Evolutionary conservation across 768 basidiomycete species (phyloP), one percentile per base, ranked within the genome.

Genomic region (Naganishia vaughanmartiniae): DNA sequence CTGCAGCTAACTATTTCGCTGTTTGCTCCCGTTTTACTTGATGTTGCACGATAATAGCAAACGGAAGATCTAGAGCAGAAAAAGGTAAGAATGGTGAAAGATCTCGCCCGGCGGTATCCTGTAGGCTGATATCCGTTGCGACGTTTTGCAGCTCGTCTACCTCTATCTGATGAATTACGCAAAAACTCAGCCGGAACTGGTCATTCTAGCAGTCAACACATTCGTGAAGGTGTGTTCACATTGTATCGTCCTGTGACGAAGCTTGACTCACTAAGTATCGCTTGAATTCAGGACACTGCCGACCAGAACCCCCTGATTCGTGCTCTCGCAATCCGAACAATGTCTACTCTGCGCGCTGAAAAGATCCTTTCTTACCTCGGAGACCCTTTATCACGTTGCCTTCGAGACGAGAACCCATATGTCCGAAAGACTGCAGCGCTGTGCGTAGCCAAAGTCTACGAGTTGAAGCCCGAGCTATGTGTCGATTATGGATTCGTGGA

Each of bases 281-380:
- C 26, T 54, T 26, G 24, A 2, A n/a, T 58, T 12, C 71, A 96
- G 85, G 96, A 99, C 81, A 89, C 93, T 0, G 93, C 94, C 74
- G 96, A 98, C 79, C 88, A 91, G 12, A 98, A 99, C 77, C 96
- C 96, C 0, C 90, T 98, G 67, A 91, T 98, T 30, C 89, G 96
- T 63, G 96, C 96, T 0, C 86, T 99, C 67, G 90, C 96, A 39
- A 97, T 98, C 79, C 88, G 95, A 45, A 99, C 96, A 11, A 99
- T 99, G 96, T 93, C 93, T 39, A 91, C 91, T 77, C 83, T 99
- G 57, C 90, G 94, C 51, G 94, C 95, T 11, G 96, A 98, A 81
- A 98, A 97, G 87, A 98, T 97, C 80, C 92, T 97, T 81, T 94
- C 97, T 83, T 99, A 98, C 82, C 87, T 99, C n/a, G 92, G 89